A percentile compares a stretch with the other conserved stretches of the same genome.
Conservation (phyloP, 1,284 basidiomycete genomes). For the Trichosporon sp. region DNA sequence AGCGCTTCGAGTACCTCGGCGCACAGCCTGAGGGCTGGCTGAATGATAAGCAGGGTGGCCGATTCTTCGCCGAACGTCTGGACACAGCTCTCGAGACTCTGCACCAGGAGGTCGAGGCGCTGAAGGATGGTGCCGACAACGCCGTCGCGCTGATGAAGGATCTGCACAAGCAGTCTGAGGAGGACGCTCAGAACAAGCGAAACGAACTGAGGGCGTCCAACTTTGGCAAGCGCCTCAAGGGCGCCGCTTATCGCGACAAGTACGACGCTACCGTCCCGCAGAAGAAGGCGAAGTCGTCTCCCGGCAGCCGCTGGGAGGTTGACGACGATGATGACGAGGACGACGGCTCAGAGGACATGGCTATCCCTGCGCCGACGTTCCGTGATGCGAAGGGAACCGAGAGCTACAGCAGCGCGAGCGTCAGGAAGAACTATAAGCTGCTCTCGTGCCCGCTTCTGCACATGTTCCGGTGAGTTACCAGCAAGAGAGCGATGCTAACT, state of each 20-base stretch:
- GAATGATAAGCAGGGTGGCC: slow-evolving; percentile 56
- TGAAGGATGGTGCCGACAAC: slow-evolving; percentile 55
- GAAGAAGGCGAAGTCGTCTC: slow-evolving; percentile 45
- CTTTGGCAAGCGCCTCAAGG: slow-evolving; percentile 43
- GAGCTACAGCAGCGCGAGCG: slow-evolving; percentile 52
- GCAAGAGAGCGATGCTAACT: background rate
- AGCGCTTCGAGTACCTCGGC: slow-evolving; percentile 53
- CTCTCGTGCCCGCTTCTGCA: slow-evolving; percentile 79
- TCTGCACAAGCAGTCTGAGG: slow-evolving; percentile 42
- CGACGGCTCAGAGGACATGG: background rate
- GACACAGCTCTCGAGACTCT: slow-evolving; percentile 59
- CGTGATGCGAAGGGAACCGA: slow-evolving; percentile 24
- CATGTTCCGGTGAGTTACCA: slow-evolving; percentile 62
- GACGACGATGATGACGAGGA: slow-evolving; percentile 28
- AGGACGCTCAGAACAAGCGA: slow-evolving; percentile 35
- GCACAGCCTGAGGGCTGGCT: slow-evolving; percentile 49
- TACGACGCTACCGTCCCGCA: slow-evolving; percentile 47
- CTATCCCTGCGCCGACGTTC: slow-evolving; percentile 29
- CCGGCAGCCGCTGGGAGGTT: slow-evolving; percentile 33
- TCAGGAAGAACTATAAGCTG: slow-evolving; percentile 67
- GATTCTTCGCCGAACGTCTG: slow-evolving; percentile 80
- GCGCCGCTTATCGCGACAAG: slow-evolving; percentile 40
- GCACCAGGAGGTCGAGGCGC: slow-evolving; percentile 60
- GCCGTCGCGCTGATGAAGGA: slow-evolving; percentile 61
- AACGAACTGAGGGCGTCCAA: slow-evolving; percentile 37